Base-by-base conservation (phyloP, 2,329 filamentous ascomycete genomes). In the Helotiales sp. region DNA sequence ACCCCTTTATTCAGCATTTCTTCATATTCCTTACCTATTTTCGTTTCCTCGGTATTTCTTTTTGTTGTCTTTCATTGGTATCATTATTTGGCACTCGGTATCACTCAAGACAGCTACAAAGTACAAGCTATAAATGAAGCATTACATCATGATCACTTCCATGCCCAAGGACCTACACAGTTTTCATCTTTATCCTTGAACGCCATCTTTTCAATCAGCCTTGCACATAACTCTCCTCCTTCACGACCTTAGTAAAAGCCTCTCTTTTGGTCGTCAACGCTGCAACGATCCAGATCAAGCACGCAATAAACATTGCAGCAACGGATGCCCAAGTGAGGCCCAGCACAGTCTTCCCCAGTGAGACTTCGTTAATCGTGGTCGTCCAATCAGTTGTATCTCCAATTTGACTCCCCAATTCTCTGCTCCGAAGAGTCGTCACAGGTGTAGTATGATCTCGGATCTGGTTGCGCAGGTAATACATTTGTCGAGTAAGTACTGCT, bases 241-340 rank as follows among this genome's bases (percentile, higher is more conserved):
- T 40, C 36, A 40, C 22, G 17, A 2, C 15, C 5, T 19, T 15
- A 40, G 5, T 19, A 17, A 6, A 17, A 5, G 19, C 17, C 42
- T 36, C 24, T 17, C 3, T 25, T 48, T 13, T 48, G 6, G 8
- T 22, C 19, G 5, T 17, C 25, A 48, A 15, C 19, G n/a, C 36
- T 9, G 22, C 49, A 15, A 22, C 25, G 27, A 7, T 15, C 54
- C 54, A 57, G 48, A 52, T 22, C n/a, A 38, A 29, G 15, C 27
- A 22, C 24, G 24, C 48, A 7, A 57, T 52, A n/a, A 36, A 17
- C 38, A 57, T 38, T 2, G 48, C 55, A 2, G 25, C 33, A 3
- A 53, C 49, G 17, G 40, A 49, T 17, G 40, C 38, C 49, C 49
- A 57, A 8, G 48, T 48, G 9, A 57, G 42, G 12, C 55, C 49